Percentiles rank a stretch among this genome's conserved stretches.
Evolutionary conservation across 805 yeast genomes (phyloP).

Genomic region (Candida argentea): DNA sequence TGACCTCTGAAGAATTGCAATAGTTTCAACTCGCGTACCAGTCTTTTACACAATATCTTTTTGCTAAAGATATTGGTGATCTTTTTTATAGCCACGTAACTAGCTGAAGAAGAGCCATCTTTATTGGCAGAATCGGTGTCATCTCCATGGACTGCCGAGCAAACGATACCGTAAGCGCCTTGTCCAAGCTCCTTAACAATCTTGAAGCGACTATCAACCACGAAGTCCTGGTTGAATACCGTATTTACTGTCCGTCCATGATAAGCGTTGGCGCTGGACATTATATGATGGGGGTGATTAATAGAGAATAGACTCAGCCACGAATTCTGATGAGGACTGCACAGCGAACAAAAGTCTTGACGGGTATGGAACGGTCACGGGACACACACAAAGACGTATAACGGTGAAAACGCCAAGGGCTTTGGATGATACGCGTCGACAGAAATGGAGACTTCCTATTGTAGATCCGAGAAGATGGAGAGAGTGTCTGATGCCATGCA

Average conservation of each 20-base stretch:
- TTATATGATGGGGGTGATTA: too few species aligned
- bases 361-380: too few species aligned
- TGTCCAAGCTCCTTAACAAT: conserved; percentile 91
- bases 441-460: too few species aligned
- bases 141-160: conserved; percentile 84
- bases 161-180: conserved; percentile 96
- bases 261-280: conserved; percentile 7
- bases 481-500: too few species aligned
- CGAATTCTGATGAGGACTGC: too few species aligned
- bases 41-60: conserved; percentile 84
- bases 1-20: conserved; percentile 92
- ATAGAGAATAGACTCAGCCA: too few species aligned
- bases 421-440: too few species aligned
- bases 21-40: conserved; percentile 82
- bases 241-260: conserved; percentile 28
- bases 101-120: conserved; percentile 17
- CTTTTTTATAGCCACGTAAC: conserved; percentile 82
- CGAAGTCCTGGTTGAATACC: conserved; percentile 73
- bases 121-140: conserved; percentile 31
- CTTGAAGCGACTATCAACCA: conserved; percentile 81
- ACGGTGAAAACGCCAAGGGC: too few species aligned
- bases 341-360: too few species aligned
- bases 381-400: too few species aligned
- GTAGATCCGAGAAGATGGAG: too few species aligned
- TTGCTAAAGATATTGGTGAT: conserved; percentile 90